A percentile compares a stretch with the other conserved stretches of the same genome.
These are phyloP conservation scores for Vigna reflexopilosa DNA, from an alignment of 306 rosid genomes.

Conservation along the genomic window DNA sequence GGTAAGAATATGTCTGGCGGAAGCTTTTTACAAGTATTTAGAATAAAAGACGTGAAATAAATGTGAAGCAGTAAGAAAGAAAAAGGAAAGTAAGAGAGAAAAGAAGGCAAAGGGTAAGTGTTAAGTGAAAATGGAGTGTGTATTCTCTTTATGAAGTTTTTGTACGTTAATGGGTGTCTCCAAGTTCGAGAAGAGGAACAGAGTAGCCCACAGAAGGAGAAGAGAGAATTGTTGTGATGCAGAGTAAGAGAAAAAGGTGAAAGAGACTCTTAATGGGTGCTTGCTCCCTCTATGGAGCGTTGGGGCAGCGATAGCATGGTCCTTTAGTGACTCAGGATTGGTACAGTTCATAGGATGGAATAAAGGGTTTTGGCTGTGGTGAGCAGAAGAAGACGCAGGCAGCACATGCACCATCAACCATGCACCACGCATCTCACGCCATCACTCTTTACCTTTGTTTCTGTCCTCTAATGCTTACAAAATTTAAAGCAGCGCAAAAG, in stretches of 20 bases:
- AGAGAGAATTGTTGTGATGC: not conserved
- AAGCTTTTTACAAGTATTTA: too few species aligned
- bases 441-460: not conserved
- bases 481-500: slow-evolving; percentile 36
- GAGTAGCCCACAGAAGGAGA: slow-evolving; percentile 28
- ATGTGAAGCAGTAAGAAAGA: not conserved
- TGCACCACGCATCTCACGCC: not conserved
- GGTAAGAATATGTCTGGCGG: too few species aligned
- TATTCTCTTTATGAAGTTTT: slow-evolving; percentile 25
- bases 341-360: slow-evolving; percentile 40
- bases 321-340: slow-evolving; percentile 17
- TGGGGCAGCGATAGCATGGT: slow-evolving; percentile 16
- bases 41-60: too few species aligned
- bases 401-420: slow-evolving; percentile 20
- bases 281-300: slow-evolving; percentile 20
- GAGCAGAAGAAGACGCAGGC: slow-evolving; percentile 14
- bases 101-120: not conserved
- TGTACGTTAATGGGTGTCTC: slow-evolving; percentile 3
- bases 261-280: slow-evolving; percentile 29
- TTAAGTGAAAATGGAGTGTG: slow-evolving; percentile 5
- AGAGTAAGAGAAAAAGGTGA: slow-evolving; percentile 26
- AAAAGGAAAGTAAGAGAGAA: not conserved
- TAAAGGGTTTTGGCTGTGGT: slow-evolving; percentile 25
- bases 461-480: slow-evolving; percentile 36
- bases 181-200: slow-evolving; percentile 21